phyloP scores from a whole-genome alignment of 805 yeast genomes.

The Metschnikowia amazonensis region DNA sequence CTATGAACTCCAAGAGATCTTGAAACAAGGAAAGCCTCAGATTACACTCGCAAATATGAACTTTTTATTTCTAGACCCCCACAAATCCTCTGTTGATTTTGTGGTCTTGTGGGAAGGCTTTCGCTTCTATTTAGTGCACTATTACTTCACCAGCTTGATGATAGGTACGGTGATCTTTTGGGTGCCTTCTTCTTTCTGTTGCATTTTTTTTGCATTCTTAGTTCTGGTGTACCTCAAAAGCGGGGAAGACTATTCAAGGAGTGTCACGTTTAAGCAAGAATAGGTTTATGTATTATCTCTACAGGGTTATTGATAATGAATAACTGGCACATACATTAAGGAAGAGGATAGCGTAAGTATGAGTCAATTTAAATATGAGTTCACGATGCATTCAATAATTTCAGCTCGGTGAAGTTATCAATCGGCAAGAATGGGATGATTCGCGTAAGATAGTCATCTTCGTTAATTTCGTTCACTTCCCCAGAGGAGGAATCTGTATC shows the following conservation, averaged over 20 bases:
- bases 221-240: constrained; percentile 16
- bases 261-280: background rate
- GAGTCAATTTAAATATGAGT: background rate
- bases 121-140: constrained; percentile 37
- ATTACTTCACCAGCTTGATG: constrained; percentile 29
- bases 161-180: constrained; percentile 39
- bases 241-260: background rate
- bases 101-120: constrained; percentile 38
- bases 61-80: constrained; percentile 12
- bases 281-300: background rate
- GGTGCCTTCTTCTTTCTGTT: constrained; percentile 29
- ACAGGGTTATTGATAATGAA: background rate
- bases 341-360: background rate
- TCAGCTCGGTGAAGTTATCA: constrained; percentile 24
- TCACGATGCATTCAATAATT: constrained; percentile 17
- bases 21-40: constrained; percentile 1
- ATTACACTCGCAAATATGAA: constrained; percentile 8
- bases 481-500: constrained; percentile 1
- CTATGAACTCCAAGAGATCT: constrained; percentile 6
- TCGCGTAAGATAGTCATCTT: constrained; percentile 32
- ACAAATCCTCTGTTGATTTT: constrained; percentile 22
- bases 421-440: constrained; percentile 39
- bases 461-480: constrained; percentile 20
- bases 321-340: background rate
- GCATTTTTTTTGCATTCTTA: constrained; percentile 24